Conservation (phyloP, 179 eudicot species). For the Drosera spatulata region DNA sequence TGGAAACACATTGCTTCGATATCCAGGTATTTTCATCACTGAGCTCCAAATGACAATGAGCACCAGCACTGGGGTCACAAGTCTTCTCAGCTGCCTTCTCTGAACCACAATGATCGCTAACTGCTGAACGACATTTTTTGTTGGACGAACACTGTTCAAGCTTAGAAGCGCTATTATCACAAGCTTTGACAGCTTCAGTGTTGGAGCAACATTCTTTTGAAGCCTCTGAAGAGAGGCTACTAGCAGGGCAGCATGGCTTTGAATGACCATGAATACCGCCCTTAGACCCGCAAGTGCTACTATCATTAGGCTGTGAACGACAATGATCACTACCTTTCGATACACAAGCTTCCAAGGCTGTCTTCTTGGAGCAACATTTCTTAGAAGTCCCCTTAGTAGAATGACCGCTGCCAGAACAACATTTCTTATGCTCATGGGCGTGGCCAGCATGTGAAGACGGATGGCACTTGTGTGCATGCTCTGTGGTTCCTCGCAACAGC, state of each 20-base stretch:
- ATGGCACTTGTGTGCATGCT: constrained; percentile 10
- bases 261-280: background rate
- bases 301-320: too few species aligned
- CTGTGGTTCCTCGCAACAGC: constrained; percentile 30
- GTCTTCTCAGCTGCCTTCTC: constrained; percentile 1
- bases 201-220: background rate
- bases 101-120: constrained; percentile 13
- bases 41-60: background rate
- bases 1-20: background rate
- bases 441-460: constrained; percentile 1
- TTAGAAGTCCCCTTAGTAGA: background rate
- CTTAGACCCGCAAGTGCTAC: too few species aligned
- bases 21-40: background rate
- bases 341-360: background rate
- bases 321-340: too few species aligned
- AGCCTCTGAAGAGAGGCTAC: background rate
- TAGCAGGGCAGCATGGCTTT: background rate
- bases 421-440: background rate
- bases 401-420: constrained; percentile 1
- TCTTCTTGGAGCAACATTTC: background rate
- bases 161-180: too few species aligned
- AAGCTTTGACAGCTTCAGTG: too few species aligned
- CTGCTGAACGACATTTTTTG: constrained; percentile 10
- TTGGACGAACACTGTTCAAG: background rate
- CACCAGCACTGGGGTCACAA: constrained; percentile 1